phyloP scores from a whole-genome alignment of 768 basidiomycete genomes.

The Boletus pseudo-olivaceus region DNA sequence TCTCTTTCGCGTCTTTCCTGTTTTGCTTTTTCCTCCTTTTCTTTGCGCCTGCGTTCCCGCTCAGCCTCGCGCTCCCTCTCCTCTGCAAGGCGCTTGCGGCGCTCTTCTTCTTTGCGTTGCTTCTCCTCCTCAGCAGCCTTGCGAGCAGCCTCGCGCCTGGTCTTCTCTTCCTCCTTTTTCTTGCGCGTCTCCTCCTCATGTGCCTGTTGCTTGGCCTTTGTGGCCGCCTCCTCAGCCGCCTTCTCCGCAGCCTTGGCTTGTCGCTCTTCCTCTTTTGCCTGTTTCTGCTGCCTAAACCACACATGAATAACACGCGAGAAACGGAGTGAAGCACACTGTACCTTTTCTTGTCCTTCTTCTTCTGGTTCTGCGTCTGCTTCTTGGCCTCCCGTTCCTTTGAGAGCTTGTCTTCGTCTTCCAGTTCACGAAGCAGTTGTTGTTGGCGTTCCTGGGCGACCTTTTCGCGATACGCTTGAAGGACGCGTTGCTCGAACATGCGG shows the following conservation, averaged over 20 bases:
- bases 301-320: conserved; percentile 1
- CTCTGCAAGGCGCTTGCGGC: conserved; percentile 68
- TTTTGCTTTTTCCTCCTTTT: conserved; percentile 63
- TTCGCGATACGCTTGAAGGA: conserved; percentile 94
- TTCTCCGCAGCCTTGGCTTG: conserved; percentile 80
- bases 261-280: conserved; percentile 88
- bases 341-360: conserved; percentile 99
- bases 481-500: conserved; percentile 98
- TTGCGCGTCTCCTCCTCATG: conserved; percentile 78
- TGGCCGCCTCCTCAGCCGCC: conserved; percentile 79
- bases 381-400: conserved; percentile 87
- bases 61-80: conserved; percentile 80
- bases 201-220: conserved; percentile 70
- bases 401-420: conserved; percentile 92
- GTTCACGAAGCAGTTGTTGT: conserved; percentile 85
- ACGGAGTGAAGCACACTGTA: conserved; percentile 36
- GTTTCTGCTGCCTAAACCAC: conserved; percentile 74
- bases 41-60: conserved; percentile 67
- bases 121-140: conserved; percentile 83
- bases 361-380: conserved; percentile 91
- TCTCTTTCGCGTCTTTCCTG: conserved; percentile 53
- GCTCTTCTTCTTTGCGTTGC: conserved; percentile 79
- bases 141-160: conserved; percentile 68
- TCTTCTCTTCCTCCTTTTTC: conserved; percentile 85
- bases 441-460: conserved; percentile 96